These are phyloP conservation scores for Gastrolobium villosum DNA, from an alignment of 306 rosid genomes.

Conservation along the genomic window DNA sequence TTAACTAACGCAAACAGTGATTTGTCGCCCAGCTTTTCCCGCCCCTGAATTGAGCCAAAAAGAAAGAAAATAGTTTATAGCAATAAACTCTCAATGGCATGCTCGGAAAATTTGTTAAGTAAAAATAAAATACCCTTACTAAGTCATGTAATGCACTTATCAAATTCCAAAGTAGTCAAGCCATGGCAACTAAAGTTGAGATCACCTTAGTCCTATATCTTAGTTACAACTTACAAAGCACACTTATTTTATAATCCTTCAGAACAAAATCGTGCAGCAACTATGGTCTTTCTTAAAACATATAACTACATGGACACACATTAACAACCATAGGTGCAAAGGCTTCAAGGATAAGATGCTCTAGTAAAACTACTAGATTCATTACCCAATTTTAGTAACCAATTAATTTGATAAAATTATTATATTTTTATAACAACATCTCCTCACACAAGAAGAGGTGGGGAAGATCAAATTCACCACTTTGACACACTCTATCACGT, in stretches of 20 bases:
- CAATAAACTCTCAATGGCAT: no score
- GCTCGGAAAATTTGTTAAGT: no score
- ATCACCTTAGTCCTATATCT: not conserved
- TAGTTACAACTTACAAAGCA: not conserved
- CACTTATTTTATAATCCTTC: no score
- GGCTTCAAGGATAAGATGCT: not conserved
- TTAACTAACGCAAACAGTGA: slow-evolving; percentile 69
- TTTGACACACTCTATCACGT: no score
- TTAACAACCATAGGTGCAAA: not conserved
- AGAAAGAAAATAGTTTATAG: not conserved
- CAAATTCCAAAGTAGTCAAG: not conserved
- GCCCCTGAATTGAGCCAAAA: slow-evolving; percentile 61
- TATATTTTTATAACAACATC: no score
- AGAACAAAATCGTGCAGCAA: no score
- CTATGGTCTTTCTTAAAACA: not conserved
- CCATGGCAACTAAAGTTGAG: not conserved
- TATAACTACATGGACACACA: no score
- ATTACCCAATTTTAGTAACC: not conserved
- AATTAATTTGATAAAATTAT: no score
- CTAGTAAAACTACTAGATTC: not conserved
- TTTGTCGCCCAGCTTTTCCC: slow-evolving; percentile 67
- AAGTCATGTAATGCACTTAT: no score
- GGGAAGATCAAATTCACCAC: no score
- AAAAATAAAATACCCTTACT: no score
- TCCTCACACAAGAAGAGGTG: no score